Base-by-base conservation (phyloP, 2,329 filamentous ascomycete species). In the Sclerotinia sclerotiorum region DNA sequence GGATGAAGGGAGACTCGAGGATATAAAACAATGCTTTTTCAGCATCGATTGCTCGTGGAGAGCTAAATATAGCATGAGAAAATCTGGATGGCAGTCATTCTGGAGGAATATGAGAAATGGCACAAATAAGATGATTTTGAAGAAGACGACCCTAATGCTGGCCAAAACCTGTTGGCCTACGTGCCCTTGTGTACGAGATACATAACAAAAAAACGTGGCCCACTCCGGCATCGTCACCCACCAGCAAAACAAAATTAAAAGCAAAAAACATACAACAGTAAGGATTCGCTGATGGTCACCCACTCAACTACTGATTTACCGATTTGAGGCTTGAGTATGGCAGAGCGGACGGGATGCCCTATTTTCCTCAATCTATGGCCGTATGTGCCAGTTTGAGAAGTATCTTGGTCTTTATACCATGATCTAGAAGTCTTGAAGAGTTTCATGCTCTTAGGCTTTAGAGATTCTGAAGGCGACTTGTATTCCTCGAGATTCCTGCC, bases 341-440 rank as follows among this genome's bases (percentile, higher is more conserved):
- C 62, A 65, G 62, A 65, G 62, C 62, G 62, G 62, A 65, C 62
- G 62, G 62, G 62, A 65, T 65, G 62, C 62, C 62, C 62, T 55
- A 62, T 6, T 51, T 39, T 51, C 46, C 60, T 62, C 60, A 62
- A 51, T 62, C 60, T 62, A 51, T 62, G 60, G 60, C 51, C 46
- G 60, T 62, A 51, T 51, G 60, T 62, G 32, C 3, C 3, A 42
- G 46, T 2, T 1, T 1, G 4, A 1, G 21, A 35, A 24, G 46
- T 17, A 51, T 27, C 24, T 51, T 62, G 21, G n/a, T 21, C 19
- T 0, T 51, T 62, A 51, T 21, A 51, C 21, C 29, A 62, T 19
- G 8, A 8, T 11, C 42, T 51, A 15, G 13, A 49, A 42, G 32
- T 57, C 32, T 42, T 24, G 21, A 57, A 39, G 46, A 35, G 21